Evolutionary conservation across 176 grass and related monocot genomes (phyloP), one percentile per base, ranked within the genome.

Genomic region (Panicum miliaceum): DNA sequence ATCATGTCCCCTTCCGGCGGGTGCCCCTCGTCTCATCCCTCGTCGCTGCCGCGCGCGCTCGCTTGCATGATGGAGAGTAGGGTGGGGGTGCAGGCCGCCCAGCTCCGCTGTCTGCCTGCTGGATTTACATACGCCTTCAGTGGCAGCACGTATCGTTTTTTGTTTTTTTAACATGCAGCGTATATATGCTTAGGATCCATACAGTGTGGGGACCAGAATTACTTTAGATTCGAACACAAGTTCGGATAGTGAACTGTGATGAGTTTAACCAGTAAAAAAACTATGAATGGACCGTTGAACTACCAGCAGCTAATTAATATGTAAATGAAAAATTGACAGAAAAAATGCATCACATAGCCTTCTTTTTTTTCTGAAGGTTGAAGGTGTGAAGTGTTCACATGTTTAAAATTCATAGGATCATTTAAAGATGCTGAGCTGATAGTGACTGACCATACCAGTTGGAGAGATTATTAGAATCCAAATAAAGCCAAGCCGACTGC

Each of bases 1-100:
- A 86, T 86, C 66, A 65, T 86, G 67, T 80, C 67, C 38, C 73
- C 68, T 71, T 25, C 27, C 52, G 74, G 4, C 10, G 38, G 58
- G 20, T 65, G 51, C 32, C 32, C 29, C 34, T 79, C 68, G 67
- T 57, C 75, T 53, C 34, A 53, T 73, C 68, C 77, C 7, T 10
- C 76, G 32, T 42, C 46, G 54, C 22, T 7, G 50, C 50, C 9
- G 37, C n/a, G 8, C 63, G 7, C 34, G 32, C 18, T 15, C 19
- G 43, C 29, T 52, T 14, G 8, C 72, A 67, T 84, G 72, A 43
- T 77, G 63, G 16, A 65, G 57, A 32, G 29, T 32, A 32, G 29
- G 29, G 29, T 2, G 19, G 3, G 8, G 8, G 4, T 50, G 48
- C 65, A 70, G 47, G 70, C 45, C 43, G 15, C 34, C 22, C 64